These are phyloP conservation scores for Xerocomus potaroensis DNA, from an alignment of 768 basidiomycete species.

Conservation along the genomic window DNA sequence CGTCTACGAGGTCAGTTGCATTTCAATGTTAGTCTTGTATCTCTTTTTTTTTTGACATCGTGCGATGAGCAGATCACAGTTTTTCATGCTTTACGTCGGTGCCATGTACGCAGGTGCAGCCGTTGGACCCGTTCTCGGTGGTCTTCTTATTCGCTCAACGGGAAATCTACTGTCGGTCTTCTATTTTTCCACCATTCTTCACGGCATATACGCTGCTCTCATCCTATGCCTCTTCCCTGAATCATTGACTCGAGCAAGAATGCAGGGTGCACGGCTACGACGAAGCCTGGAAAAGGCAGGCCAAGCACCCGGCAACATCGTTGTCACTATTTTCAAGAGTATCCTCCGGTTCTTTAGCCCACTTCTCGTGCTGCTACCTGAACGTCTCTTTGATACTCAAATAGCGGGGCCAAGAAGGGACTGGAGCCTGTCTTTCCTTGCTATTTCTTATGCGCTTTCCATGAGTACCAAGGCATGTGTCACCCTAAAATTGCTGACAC, in stretches of 20 bases:
- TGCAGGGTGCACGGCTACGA: conserved; percentile 24
- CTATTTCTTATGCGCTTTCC: conserved; percentile 45
- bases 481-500: not conserved
- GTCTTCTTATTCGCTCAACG: conserved; percentile 56
- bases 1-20: conserved; percentile 45
- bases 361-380: conserved; percentile 59
- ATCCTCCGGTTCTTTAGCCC: conserved; percentile 67
- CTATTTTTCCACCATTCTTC: conserved; percentile 54
- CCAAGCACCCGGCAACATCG: not conserved
- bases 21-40: not conserved
- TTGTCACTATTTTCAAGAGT: conserved; percentile 31
- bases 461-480: conserved; percentile 44
- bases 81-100: conserved; percentile 64
- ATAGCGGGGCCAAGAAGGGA: conserved; percentile 45
- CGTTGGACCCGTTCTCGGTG: conserved; percentile 71
- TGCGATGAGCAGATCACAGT: conserved; percentile 45
- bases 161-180: conserved; percentile 60
- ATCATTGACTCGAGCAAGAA: conserved; percentile 55
- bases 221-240: conserved; percentile 70
- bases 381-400: conserved; percentile 31
- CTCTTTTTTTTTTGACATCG: conserved; percentile 5
- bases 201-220: conserved; percentile 45
- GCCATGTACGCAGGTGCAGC: conserved; percentile 71
- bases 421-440: conserved; percentile 63
- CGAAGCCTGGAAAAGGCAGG: conserved; percentile 10